Conservation (phyloP, 148 eudicot genomes). For the Amaranthus palmeri region DNA sequence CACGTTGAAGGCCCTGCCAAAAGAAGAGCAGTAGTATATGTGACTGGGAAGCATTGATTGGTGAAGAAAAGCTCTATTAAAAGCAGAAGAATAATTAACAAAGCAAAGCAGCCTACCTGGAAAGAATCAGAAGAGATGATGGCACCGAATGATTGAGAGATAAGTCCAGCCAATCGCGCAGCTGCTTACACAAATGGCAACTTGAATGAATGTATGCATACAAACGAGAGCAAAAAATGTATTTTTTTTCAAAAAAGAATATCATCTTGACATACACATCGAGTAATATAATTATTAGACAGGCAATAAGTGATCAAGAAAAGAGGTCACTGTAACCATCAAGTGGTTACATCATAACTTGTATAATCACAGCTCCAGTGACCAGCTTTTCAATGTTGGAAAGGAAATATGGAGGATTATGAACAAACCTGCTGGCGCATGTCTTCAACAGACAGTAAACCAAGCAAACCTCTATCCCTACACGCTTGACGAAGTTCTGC, state of each 20-base stretch:
- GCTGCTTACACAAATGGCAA: conserved; percentile 30
- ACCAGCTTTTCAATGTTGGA: not conserved
- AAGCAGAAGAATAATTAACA: not conserved
- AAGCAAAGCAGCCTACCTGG: conserved; percentile 39
- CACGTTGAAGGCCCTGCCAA: conserved; percentile 63
- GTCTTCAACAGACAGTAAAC: conserved; percentile 63
- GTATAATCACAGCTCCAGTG: not conserved
- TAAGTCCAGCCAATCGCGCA: conserved; percentile 82
- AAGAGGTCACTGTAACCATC: not conserved
- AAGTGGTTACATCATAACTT: not conserved
- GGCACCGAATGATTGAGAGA: conserved; percentile 74
- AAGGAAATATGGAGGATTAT: not conserved
- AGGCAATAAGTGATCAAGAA: not conserved
- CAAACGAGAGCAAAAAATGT: no score
- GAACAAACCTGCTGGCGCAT: conserved; percentile 73
- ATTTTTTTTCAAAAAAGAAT: no score
- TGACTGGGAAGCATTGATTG: not conserved
- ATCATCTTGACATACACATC: not conserved
- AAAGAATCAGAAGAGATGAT: conserved; percentile 72
- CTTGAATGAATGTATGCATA: conserved; percentile 7
- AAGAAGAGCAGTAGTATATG: conserved; percentile 12
- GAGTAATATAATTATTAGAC: not conserved
- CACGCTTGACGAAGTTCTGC: conserved; percentile 83
- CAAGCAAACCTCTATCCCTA: conserved; percentile 76
- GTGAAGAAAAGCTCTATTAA: not conserved